Evolutionary conservation across 2,329 filamentous ascomycete species (phyloP).

Genomic region (Pseudopyricularia javanii): DNA sequence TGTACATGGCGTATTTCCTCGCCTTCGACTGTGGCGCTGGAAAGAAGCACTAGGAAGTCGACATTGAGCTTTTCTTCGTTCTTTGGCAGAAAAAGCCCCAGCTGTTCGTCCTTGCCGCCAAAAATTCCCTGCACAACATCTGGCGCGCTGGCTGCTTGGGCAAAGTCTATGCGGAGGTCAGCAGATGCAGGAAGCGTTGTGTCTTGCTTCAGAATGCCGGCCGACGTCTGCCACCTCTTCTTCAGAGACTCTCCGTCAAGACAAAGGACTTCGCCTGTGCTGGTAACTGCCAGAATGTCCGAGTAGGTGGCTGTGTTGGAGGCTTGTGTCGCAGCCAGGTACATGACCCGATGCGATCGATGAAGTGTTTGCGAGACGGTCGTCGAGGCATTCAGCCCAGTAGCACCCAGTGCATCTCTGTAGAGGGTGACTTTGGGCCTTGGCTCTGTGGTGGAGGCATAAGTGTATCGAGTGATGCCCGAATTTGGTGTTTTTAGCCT

Average conservation of each 20-base stretch:
- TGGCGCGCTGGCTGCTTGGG: conserved; percentile 27
- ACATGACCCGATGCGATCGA: conserved; percentile 25
- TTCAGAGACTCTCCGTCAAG: conserved; percentile 43
- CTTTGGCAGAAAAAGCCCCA: conserved; percentile 37
- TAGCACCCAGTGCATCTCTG: conserved; percentile 39
- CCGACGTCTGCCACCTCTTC: conserved; percentile 32
- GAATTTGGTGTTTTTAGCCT: conserved; percentile 35
- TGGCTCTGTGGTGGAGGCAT: conserved; percentile 40
- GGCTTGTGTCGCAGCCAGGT: conserved; percentile 18
- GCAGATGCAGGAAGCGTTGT: conserved; percentile 13
- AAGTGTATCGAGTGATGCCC: conserved; percentile 46
- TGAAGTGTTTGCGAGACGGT: conserved; percentile 30
- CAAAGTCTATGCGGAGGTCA: conserved; percentile 34
- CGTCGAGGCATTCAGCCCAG: conserved; percentile 39
- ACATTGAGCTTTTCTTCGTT: conserved; percentile 30
- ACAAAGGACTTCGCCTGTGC: conserved; percentile 48
- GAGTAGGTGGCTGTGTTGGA: conserved; percentile 15
- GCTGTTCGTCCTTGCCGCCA: conserved; percentile 38
- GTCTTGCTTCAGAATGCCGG: conserved; percentile 29
- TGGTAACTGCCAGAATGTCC: conserved; percentile 43
- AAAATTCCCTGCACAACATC: conserved; percentile 44
- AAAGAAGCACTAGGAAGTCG: conserved; percentile 43
- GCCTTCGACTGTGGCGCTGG: conserved; percentile 17
- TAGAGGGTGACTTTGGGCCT: conserved; percentile 45
- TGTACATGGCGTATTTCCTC: conserved; percentile 17